These are phyloP conservation scores for Pilaira anomala DNA, from an alignment of 192 early-diverging fungal species.

Conservation along the genomic window DNA sequence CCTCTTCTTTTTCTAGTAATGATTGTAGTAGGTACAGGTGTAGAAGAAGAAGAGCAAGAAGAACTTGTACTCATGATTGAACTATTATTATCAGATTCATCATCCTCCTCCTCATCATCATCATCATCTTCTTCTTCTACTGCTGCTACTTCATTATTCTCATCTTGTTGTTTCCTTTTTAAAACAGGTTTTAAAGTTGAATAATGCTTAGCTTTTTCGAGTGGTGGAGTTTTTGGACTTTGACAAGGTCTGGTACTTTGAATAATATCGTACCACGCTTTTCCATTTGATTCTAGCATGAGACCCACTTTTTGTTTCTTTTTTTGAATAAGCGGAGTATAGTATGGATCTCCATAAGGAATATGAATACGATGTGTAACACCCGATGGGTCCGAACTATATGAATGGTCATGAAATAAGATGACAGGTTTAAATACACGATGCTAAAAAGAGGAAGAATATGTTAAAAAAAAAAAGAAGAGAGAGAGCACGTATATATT, in stretches of 20 bases:
- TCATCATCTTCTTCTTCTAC: background rate
- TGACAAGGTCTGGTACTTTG: constrained; percentile 15
- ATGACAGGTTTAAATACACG: constrained; percentile 35
- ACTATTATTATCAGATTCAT: background rate
- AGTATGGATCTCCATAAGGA: constrained; percentile 11
- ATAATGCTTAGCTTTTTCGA: constrained; percentile 1
- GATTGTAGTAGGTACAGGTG: constrained; percentile 1
- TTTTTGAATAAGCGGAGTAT: constrained; percentile 15
- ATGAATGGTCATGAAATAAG: constrained; percentile 31
- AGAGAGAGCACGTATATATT: background rate
- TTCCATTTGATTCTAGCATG: constrained; percentile 24
- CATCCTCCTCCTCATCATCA: background rate
- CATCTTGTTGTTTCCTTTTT: background rate
- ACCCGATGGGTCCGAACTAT: constrained; percentile 13
- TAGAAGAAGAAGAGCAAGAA: constrained; percentile 5
- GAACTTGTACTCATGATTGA: no score
- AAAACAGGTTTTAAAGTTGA: background rate
- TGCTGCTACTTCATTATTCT: background rate
- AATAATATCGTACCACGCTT: constrained; percentile 17
- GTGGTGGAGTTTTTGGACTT: constrained; percentile 15
- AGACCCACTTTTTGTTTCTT: constrained; percentile 25
- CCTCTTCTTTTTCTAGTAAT: constrained; percentile 42
- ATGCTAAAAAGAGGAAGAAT: constrained; percentile 10
- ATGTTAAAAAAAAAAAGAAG: background rate
- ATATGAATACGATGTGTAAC: constrained; percentile 20